Base-by-base conservation (phyloP, 331 rosid species). In the Ulmus americana region DNA sequence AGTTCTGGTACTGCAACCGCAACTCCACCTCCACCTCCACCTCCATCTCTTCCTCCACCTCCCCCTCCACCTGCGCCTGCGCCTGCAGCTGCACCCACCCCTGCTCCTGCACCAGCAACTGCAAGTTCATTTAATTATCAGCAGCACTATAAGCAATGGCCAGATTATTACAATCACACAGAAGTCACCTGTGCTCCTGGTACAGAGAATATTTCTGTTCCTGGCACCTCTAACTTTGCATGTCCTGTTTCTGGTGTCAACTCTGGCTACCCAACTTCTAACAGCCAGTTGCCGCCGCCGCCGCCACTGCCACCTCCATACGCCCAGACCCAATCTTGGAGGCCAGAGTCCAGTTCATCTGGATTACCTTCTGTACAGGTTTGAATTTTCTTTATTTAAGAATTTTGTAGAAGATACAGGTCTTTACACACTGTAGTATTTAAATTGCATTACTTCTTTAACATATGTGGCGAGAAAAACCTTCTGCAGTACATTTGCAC, bases 161-260 rank as follows among this genome's bases (percentile, higher is more conserved):
- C 82, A 8, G 95, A 90, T 74, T 94, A 90, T 76, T 87, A 94
- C 88, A 84, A 67, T 77, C 97, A 87, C 78, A 82, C 96, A 42
- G 99, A 94, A 82, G 99, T 94, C 64, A 89, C 95, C 78, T 90
- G 99, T 67, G 99, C 99, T 45, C 99, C 99, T 70, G 99, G 99
- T 73, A 94, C 99, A 10, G 99, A 94, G 76, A 90, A 87, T 75
- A 68, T 83, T 59, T 79, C 95, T 68, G 90, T 80, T 62, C 49
- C 90, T 46, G 80, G 75, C 71, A 71, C 88, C 61, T 81, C 95
- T 67, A 69, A 79, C 73, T 65, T 71, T 72, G 86, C 80, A 16
- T 74, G 82, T 69, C 63, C 86, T 6, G 73, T 79, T 75, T 85
- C 95, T 70, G 82, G 83, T 65, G 83, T 59, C 41, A 64, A 85